These are phyloP conservation scores for Beta macrorhiza DNA, from an alignment of 179 eudicot species.

Conservation along the genomic window DNA sequence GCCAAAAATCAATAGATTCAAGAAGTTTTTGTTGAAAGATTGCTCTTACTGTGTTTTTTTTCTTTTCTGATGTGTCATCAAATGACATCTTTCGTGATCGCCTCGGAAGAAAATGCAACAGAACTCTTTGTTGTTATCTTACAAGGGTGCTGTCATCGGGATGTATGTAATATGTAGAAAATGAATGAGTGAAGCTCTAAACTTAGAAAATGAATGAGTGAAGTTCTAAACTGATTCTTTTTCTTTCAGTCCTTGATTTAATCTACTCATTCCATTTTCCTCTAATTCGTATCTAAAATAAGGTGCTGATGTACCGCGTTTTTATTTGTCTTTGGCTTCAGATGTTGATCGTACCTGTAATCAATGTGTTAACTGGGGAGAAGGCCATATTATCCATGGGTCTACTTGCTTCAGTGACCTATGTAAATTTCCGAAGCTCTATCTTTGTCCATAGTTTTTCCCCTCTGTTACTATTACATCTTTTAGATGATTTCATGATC, in stretches of 20 bases:
- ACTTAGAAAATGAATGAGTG: not conserved
- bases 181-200: too few species aligned
- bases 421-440: constrained; percentile 47
- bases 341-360: constrained; percentile 70
- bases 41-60: not conserved
- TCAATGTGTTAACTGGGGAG: constrained; percentile 74
- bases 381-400: constrained; percentile 64
- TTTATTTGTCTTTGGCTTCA: constrained; percentile 25
- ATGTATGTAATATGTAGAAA: not conserved
- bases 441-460: not conserved
- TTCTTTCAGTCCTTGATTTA: not conserved
- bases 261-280: not conserved
- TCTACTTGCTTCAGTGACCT: constrained; percentile 65
- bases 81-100: not conserved
- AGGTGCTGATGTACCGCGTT: not conserved
- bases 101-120: not conserved
- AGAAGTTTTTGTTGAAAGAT: not conserved
- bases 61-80: not conserved
- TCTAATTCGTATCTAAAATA: not conserved
- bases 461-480: not conserved
- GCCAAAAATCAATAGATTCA: not conserved
- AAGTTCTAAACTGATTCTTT: not conserved
- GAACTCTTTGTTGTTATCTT: not conserved
- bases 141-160: not conserved
- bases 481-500: not conserved